These are phyloP conservation scores for Alloascoidea africana DNA, from an alignment of 805 yeast genomes.

Conservation along the genomic window DNA sequence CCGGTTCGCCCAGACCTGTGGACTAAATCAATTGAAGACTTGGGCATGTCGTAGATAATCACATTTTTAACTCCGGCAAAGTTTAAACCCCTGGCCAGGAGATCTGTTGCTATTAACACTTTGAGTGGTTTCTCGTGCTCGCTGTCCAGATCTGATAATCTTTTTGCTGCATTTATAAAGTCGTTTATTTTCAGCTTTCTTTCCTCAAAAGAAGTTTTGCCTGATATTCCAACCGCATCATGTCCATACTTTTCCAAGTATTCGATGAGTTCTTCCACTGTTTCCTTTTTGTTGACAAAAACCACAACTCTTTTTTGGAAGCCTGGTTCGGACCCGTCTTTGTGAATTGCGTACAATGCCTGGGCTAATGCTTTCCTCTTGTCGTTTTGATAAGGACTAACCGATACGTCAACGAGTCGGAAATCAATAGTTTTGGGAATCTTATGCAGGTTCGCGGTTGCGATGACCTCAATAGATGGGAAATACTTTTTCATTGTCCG, in stretches of 20 bases:
- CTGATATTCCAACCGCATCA: constrained; percentile 51
- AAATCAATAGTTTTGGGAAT: constrained; percentile 67
- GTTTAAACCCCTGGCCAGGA: constrained; percentile 82
- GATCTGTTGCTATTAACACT: constrained; percentile 76
- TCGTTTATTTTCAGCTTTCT: constrained; percentile 39
- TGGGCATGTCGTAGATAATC: constrained; percentile 74
- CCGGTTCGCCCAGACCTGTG: constrained; percentile 95
- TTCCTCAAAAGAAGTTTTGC: constrained; percentile 47
- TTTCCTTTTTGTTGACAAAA: constrained; percentile 65
- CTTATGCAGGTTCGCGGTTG: constrained; percentile 73
- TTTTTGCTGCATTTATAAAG: constrained; percentile 48
- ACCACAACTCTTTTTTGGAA: constrained; percentile 67
- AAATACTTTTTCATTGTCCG: constrained; percentile 41
- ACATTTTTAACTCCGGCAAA: constrained; percentile 73
- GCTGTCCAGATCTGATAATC: constrained; percentile 17
- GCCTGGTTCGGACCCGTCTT: constrained; percentile 70
- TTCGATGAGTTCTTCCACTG: constrained; percentile 42
- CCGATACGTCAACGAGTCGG: constrained; percentile 58
- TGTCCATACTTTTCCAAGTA: constrained; percentile 37
- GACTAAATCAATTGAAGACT: constrained; percentile 68
- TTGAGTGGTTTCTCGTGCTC: constrained; percentile 27
- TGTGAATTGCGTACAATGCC: constrained; percentile 69
- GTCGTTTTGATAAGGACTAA: constrained; percentile 72
- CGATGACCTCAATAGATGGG: constrained; percentile 50
- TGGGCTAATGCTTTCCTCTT: constrained; percentile 79